Percentiles rank a stretch among this genome's conserved stretches.
phyloP scores from a whole-genome alignment of 805 yeast species.

The Suhomyces tanzawaensis region DNA sequence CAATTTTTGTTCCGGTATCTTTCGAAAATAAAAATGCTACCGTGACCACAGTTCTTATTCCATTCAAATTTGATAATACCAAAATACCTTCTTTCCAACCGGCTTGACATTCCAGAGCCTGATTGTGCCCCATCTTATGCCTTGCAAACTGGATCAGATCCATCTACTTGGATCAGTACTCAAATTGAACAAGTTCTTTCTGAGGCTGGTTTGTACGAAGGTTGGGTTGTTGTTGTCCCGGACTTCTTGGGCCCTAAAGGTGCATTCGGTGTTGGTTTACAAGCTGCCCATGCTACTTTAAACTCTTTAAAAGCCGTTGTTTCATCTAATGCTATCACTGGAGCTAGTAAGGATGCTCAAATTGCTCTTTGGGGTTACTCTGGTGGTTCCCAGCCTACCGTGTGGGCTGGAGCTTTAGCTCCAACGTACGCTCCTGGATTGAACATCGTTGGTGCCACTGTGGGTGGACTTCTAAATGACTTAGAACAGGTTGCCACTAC shows the following conservation, averaged over 20 bases:
- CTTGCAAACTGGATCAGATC: slow-evolving; percentile 12
- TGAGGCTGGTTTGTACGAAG: slow-evolving; percentile 17
- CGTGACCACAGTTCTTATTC: neutral
- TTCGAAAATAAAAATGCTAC: neutral
- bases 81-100: neutral
- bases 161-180: slow-evolving; percentile 9
- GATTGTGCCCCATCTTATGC: slow-evolving; percentile 30
- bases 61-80: neutral
- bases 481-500: slow-evolving; percentile 25
- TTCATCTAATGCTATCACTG: slow-evolving; percentile 14
- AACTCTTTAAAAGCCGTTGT: slow-evolving; percentile 31
- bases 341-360: slow-evolving; percentile 18
- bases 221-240: slow-evolving; percentile 32
- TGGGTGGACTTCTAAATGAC: slow-evolving; percentile 38
- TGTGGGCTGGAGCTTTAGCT: slow-evolving; percentile 40
- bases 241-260: slow-evolving; percentile 35
- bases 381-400: slow-evolving; percentile 38
- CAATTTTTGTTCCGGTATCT: slow-evolving; percentile 14
- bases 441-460: slow-evolving; percentile 27
- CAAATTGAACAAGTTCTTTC: slow-evolving; percentile 16
- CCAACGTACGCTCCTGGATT: slow-evolving; percentile 37
- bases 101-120: neutral
- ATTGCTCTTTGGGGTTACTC: slow-evolving; percentile 35
- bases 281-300: slow-evolving; percentile 29
- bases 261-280: slow-evolving; percentile 30